phyloP scores from a whole-genome alignment of 2,329 filamentous ascomycete species.

The Cladosporium sp. region DNA sequence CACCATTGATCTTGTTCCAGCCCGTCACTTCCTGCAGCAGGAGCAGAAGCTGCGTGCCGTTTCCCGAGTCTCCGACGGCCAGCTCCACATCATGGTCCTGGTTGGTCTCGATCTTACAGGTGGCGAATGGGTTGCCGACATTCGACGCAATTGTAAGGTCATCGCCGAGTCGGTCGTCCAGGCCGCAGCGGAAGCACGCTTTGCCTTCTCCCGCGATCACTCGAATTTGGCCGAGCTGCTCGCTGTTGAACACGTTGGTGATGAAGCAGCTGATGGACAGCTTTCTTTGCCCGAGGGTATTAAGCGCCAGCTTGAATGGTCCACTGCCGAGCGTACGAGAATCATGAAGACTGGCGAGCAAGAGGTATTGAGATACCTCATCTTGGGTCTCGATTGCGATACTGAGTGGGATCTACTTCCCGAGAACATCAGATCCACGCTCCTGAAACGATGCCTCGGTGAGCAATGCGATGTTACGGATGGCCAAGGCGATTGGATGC shows the following conservation, averaged over 20 bases:
- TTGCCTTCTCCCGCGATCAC: slow-evolving; percentile 15
- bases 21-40: slow-evolving; percentile 14
- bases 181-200: slow-evolving; percentile 12
- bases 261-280: not conserved
- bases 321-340: slow-evolving; percentile 32
- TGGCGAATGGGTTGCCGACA: slow-evolving; percentile 14
- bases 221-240: slow-evolving; percentile 15
- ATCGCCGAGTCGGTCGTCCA: slow-evolving; percentile 19
- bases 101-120: slow-evolving; percentile 15
- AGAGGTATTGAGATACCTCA: slow-evolving; percentile 41
- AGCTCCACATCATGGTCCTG: slow-evolving; percentile 19
- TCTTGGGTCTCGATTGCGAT: slow-evolving; percentile 46
- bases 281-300: slow-evolving; percentile 14
- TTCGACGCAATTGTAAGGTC: slow-evolving; percentile 17
- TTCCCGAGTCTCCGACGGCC: slow-evolving; percentile 8
- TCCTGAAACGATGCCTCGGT: slow-evolving; percentile 37
- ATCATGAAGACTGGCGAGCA: slow-evolving; percentile 34
- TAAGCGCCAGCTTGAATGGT: slow-evolving; percentile 20
- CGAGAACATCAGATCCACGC: slow-evolving; percentile 40
- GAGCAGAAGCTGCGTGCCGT: slow-evolving; percentile 15
- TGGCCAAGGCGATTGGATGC: slow-evolving; percentile 41
- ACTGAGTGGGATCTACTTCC: slow-evolving; percentile 49
- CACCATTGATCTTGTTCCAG: slow-evolving; percentile 20
- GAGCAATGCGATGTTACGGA: slow-evolving; percentile 38
- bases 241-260: slow-evolving; percentile 6